Conservation (phyloP, 1,139 yeast genomes). For the Lodderomyces parapsilosis region DNA sequence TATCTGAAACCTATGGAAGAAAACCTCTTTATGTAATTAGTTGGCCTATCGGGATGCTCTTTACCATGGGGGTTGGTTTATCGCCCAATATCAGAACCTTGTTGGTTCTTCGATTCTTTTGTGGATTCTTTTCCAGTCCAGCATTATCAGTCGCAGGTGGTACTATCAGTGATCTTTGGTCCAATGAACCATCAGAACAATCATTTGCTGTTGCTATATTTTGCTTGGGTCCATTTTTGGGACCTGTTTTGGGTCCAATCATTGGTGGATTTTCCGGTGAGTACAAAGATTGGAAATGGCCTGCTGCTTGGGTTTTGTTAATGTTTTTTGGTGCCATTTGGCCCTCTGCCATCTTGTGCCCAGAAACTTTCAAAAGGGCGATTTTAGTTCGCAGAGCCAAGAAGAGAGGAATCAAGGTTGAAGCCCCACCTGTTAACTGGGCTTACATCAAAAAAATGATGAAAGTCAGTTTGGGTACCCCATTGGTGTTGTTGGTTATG, state of each 20-base stretch:
- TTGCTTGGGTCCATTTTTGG: slow-evolving; percentile 70
- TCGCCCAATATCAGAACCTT: slow-evolving; percentile 56
- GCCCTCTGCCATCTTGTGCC: slow-evolving; percentile 55
- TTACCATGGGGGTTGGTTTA: slow-evolving; percentile 75
- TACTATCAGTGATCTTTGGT: slow-evolving; percentile 73
- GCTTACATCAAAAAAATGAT: slow-evolving; percentile 26
- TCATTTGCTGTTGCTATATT: slow-evolving; percentile 71
- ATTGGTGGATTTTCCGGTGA: slow-evolving; percentile 79
- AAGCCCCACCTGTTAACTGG: slow-evolving; percentile 25
- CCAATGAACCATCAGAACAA: slow-evolving; percentile 50
- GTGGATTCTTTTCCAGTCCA: slow-evolving; percentile 82
- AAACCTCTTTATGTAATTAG: slow-evolving; percentile 58
- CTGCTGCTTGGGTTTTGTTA: slow-evolving; percentile 68
- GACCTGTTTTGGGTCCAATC: slow-evolving; percentile 82
- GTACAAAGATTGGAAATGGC: slow-evolving; percentile 73
- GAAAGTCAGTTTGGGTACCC: slow-evolving; percentile 54
- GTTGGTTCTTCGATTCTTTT: slow-evolving; percentile 70
- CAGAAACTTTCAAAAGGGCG: slow-evolving; percentile 70
- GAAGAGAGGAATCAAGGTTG: slow-evolving; percentile 53
- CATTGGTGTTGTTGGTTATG: slow-evolving; percentile 59
- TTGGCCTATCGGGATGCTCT: slow-evolving; percentile 67
- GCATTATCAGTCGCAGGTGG: slow-evolving; percentile 89
- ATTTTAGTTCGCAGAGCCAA: slow-evolving; percentile 57
- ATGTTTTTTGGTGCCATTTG: slow-evolving; percentile 69
- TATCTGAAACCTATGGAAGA: slow-evolving; percentile 75